Evolutionary conservation across 441 rosid species (phyloP), one percentile per base, ranked within the genome.

Genomic region (Populus hybrid): DNA sequence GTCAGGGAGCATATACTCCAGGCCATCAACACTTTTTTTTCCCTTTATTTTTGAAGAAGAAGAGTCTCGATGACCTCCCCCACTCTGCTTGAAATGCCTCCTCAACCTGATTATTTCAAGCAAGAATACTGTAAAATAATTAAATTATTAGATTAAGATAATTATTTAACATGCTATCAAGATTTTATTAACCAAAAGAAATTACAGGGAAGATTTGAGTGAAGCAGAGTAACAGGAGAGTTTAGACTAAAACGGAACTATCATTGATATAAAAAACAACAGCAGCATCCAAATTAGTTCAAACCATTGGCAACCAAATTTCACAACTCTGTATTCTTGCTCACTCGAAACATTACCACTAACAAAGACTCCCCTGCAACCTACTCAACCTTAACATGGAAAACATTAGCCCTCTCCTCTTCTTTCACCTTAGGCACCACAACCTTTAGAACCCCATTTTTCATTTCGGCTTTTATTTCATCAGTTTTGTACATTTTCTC

Each of bases 361-460:
- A 16, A 5, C 2, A 16, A 6, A 18, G 21, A 53, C 61, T 53
- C 61, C 61, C 21, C 61, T 18, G 61, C 61, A 53, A 18, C 16
- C 72, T 74, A 82, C 73, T 83, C 80, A 33, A 88, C 82, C 7
- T 65, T 21, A 68, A 86, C 84, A 6, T 84, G 56, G 21, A 56
- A 8, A 20, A 81, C 87, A 38, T 81, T 69, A 28, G 45, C 79
- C 74, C 80, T 74, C 63, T 79, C 86, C 36, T 84, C 86, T 50
- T 87, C 83, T 80, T 75, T 71, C 21, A 77, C 81, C 83, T 85
- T 83, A 2, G 88, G 87, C 76, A 82, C 81, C 11, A 75, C 68
- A 18, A 89, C 78, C 77, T 80, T 88, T 77, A 89, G 33, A 69
- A 88, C 91, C 0, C 92, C 92, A 42, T 89, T 86, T 80, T 86